A percentile compares a stretch with the other conserved stretches of the same genome.
Evolutionary conservation across 306 rosid genomes (phyloP).

Genomic region (Cicer chorassanicum): DNA sequence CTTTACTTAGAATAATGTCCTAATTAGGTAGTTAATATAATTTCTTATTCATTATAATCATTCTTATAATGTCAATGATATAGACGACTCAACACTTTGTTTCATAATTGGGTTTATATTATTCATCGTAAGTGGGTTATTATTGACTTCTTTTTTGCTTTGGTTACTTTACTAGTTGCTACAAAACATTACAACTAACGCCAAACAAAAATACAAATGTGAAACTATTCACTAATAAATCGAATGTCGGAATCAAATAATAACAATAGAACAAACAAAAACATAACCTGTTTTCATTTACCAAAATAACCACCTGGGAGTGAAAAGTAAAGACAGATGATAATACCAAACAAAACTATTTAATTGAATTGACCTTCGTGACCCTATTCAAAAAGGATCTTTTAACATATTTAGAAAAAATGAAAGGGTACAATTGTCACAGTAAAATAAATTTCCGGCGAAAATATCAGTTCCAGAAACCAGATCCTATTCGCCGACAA

Average conservation of each 20-base stretch:
- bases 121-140: conserved; percentile 9
- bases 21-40: conserved; percentile 42
- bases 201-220: conserved; percentile 41
- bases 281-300: conserved; percentile 38
- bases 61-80: conserved; percentile 39
- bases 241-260: conserved; percentile 45
- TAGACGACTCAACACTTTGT: conserved; percentile 42
- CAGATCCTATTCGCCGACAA: conserved; percentile 55
- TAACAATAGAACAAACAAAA: conserved; percentile 51
- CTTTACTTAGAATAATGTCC: conserved; percentile 38
- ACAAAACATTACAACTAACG: background rate
- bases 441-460: conserved; percentile 41
- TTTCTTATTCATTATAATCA: conserved; percentile 40
- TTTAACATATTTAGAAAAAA: background rate
- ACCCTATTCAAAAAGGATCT: conserved; percentile 31
- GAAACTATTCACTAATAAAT: conserved; percentile 38
- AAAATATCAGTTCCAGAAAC: conserved; percentile 34
- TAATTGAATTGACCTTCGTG: conserved; percentile 52
- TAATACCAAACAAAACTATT: conserved; percentile 35
- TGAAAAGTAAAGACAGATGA: conserved; percentile 40
- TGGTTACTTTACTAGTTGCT: conserved; percentile 5
- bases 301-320: conserved; percentile 8
- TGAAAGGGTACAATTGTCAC: conserved; percentile 41
- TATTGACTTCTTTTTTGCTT: conserved; percentile 48
- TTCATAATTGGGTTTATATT: conserved; percentile 40